Conservation (phyloP, 306 rosid species). For the Cicer judaicum region DNA sequence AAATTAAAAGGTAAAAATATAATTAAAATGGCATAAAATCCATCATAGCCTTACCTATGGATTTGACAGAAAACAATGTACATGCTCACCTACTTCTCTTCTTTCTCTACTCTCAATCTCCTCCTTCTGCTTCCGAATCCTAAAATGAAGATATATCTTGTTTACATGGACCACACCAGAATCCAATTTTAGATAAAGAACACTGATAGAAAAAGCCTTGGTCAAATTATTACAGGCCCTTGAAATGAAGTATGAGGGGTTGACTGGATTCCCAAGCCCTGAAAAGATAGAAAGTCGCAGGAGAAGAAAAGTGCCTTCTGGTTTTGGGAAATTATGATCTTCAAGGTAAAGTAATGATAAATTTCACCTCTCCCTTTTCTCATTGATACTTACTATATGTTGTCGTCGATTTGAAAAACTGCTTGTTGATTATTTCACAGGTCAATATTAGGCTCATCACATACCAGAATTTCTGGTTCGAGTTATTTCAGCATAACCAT, state of each 20-base stretch:
- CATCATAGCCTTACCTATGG: not conserved
- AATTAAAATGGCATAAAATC: not conserved
- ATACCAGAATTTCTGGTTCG: slow-evolving; percentile 14
- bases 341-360: slow-evolving; percentile 44
- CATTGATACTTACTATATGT: not conserved
- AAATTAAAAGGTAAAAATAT: slow-evolving; percentile 1
- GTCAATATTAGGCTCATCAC: slow-evolving; percentile 23
- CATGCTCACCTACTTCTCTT: not conserved
- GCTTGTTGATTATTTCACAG: slow-evolving; percentile 29
- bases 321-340: slow-evolving; percentile 71
- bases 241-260: slow-evolving; percentile 73
- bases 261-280: slow-evolving; percentile 75
- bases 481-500: not conserved
- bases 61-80: too few species aligned
- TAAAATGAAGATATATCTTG: slow-evolving; percentile 23
- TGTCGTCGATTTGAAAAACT: slow-evolving; percentile 7
- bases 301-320: slow-evolving; percentile 62
- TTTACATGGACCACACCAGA: not conserved
- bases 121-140: not conserved
- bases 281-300: slow-evolving; percentile 69
- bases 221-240: slow-evolving; percentile 61
- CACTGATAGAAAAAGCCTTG: not conserved
- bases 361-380: slow-evolving; percentile 17
- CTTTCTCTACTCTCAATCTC: not conserved
- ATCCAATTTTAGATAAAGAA: slow-evolving; percentile 6